Evolutionary conservation across 2,329 filamentous ascomycete genomes (phyloP), one percentile per base, ranked within the genome.

Genomic region (Coniochaeta sp.): DNA sequence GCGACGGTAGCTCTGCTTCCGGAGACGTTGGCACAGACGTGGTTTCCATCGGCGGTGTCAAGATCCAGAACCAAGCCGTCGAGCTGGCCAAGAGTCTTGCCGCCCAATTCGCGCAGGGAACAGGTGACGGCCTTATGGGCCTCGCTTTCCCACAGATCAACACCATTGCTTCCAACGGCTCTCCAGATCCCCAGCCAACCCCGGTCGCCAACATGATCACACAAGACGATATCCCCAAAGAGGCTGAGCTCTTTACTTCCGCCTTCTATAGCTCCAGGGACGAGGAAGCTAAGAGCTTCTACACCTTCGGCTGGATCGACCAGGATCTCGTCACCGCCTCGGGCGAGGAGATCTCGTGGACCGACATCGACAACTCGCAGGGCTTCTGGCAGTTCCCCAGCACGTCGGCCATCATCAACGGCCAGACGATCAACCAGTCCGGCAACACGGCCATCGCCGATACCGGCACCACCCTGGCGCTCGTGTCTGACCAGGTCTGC

Each of bases 281-380:
- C 66, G 72, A 78, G 59, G 68, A 74, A 36, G 64, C 69, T 50
- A 72, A 79, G 62, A 82, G 80, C 0, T 91, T 89, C 75, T 91
- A 88, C 74, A 90, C 88, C 1, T 90, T 91, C 64, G 89, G 89
- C 22, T 88, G 79, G 71, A 87, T 91, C 67, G 88, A 90, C 67
- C 69, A 87, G 64, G 79, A 81, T n/a, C 79, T 83, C 0, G 77
- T 89, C 56, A 78, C 75, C 59, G 75, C 77, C 3, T 80, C 80
- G 1, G 80, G 79, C 33, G 69, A 81, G 62, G 77, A 83, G 1
- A 81, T 88, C 43, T 71, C 77, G 64, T 91, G 86, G 73, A 81
- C 83, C 0, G 76, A 80, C 14, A 73, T 91, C 57, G 84, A 90
- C 72, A 85, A 81, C 61, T 81, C 78, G 1, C 72, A 84, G 60